A percentile compares a stretch with the other conserved stretches of the same genome.
Evolutionary conservation across 2,329 filamentous ascomycete species (phyloP).

Genomic region (Saccharata proteae): DNA sequence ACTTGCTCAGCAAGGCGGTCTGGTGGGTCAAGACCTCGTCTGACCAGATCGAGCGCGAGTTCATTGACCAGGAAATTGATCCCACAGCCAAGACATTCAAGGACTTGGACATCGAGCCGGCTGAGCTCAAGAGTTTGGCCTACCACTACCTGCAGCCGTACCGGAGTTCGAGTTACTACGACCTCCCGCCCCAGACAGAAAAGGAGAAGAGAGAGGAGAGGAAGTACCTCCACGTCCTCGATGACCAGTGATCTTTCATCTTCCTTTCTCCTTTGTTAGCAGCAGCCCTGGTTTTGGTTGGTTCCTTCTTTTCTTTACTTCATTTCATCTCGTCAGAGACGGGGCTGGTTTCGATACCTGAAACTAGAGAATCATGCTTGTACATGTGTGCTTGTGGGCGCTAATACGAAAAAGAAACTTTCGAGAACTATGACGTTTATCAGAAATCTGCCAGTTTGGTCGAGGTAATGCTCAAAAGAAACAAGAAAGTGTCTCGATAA

Average conservation of each 20-base stretch:
- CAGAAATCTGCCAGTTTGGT: no score
- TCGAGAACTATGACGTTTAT: no score
- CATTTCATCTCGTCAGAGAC: background rate
- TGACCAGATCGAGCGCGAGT: slow-evolving; percentile 84
- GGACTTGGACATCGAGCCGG: slow-evolving; percentile 81
- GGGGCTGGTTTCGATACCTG: background rate
- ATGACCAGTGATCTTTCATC: slow-evolving; percentile 21
- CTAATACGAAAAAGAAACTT: no score
- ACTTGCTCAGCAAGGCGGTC: slow-evolving; percentile 64
- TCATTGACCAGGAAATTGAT: slow-evolving; percentile 87
- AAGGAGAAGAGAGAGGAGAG: slow-evolving; percentile 89
- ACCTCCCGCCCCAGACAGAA: slow-evolving; percentile 87
- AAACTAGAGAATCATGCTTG: no score
- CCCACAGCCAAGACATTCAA: slow-evolving; percentile 87
- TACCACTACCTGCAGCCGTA: slow-evolving; percentile 94
- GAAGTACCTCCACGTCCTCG: slow-evolving; percentile 82
- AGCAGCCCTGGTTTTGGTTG: background rate
- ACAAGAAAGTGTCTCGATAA: no score
- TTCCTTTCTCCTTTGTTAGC: slow-evolving; percentile 1
- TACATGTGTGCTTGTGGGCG: no score
- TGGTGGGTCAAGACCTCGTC: slow-evolving; percentile 82
- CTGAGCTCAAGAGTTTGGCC: slow-evolving; percentile 72
- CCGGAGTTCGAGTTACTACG: slow-evolving; percentile 78
- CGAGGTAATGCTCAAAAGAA: no score
- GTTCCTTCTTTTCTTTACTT: background rate